Conservation (phyloP, 805 yeast genomes). For the Candida andamanensis region DNA sequence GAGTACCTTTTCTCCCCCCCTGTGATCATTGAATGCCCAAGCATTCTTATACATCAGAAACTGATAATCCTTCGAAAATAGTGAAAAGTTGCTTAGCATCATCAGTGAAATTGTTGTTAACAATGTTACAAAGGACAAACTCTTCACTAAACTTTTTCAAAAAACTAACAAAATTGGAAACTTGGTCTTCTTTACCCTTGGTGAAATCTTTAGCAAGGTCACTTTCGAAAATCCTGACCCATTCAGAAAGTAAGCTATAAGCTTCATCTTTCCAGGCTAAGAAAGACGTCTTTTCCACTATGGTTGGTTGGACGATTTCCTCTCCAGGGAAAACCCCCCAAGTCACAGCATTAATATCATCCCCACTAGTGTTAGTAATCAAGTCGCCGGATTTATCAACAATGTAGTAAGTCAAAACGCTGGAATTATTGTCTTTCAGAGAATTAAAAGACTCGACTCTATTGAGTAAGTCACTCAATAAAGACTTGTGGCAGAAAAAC, state of each 20-base stretch:
- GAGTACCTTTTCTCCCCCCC: constrained; percentile 30
- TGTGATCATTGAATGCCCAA: too few species aligned
- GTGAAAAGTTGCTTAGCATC: constrained; percentile 54
- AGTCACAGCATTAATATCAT: constrained; percentile 89
- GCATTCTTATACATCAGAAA: constrained; percentile 1
- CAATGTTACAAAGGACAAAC: constrained; percentile 79
- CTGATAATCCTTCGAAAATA: constrained; percentile 36
- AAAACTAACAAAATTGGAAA: constrained; percentile 34
- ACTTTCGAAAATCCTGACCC: constrained; percentile 54
- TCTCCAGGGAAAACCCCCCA: constrained; percentile 98
- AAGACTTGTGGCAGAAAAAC: constrained; percentile 63
- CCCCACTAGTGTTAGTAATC: constrained; percentile 63
- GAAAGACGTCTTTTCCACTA: constrained; percentile 87
- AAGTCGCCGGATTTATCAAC: constrained; percentile 57
- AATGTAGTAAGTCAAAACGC: constrained; percentile 70
- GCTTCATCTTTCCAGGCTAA: constrained; percentile 98
- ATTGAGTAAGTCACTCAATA: constrained; percentile 34
- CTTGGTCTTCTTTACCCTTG: constrained; percentile 20
- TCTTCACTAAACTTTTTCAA: constrained; percentile 46
- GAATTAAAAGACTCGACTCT: constrained; percentile 44
- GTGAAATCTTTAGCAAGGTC: constrained; percentile 27
- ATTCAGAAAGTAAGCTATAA: constrained; percentile 73
- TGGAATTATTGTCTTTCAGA: constrained; percentile 32
- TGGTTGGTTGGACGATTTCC: constrained; percentile 92
- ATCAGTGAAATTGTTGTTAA: constrained; percentile 72